Base-by-base conservation (phyloP, 2,329 filamentous ascomycete species). In the Scopulariopsis brevicaulis region DNA sequence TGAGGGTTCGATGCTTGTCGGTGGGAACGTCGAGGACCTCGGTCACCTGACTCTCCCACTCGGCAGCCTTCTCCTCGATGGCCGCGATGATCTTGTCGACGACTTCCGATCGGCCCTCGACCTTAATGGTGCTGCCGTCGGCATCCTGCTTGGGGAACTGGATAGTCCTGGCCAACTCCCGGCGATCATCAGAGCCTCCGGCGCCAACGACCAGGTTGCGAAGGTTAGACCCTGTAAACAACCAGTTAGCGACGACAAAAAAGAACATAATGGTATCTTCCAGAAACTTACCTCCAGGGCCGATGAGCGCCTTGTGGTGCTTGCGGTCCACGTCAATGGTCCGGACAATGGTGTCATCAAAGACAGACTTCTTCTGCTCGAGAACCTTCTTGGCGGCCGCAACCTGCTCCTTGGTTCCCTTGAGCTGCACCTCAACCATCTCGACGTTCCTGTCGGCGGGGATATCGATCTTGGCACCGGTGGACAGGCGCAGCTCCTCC, bases 321-420 rank as follows among this genome's bases (percentile, higher is more conserved):
- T 95, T 96, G 76, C 90, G 89, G 64, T 97, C 92, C n/a, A 99
- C 85, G 37, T 95, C 88, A 54, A 99, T 77, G 14, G 85, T 90
- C 74, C 87, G 85, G 18, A 86, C 83, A 55, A 96, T 80, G n/a
- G 90, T 96, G 63, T 94, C 86, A 66, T 97, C 91, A 64, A 96
- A 96, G 22, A 91, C 79, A 61, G 86, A 86, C 58, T 88, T 87
- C 74, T 92, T 91, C 73, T 94, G 88, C 70, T 93, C 85, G 25
- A 99, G 80, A 55, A 94, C 75, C 75, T 94, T 94, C 81, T 94
- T 94, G 4, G 94, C 93, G 64, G 92, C 88, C 54, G 91, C 86
- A 55, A 99, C 94, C 68, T 94, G 87, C 64, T 88, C 78, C 76
- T 96, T 94, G 25, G 90, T 96, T 58, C 94, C 94, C 80, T 91